These are phyloP conservation scores for Wickerhamomyces sp. DNA, from an alignment of 1,139 yeast species.

Conservation along the genomic window DNA sequence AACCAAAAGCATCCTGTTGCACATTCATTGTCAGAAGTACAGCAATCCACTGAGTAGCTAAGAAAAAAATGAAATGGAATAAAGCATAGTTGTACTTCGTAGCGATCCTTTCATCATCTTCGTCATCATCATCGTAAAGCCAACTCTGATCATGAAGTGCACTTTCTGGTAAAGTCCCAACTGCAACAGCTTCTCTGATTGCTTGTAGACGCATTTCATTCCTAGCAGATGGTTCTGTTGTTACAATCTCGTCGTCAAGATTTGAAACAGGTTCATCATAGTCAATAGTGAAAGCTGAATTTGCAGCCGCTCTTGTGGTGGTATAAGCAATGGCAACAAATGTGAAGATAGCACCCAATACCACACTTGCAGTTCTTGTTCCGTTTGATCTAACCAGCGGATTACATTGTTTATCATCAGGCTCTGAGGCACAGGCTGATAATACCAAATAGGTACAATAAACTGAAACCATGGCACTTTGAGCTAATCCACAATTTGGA, in stretches of 20 bases:
- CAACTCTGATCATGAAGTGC: constrained; percentile 72
- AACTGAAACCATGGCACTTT: constrained; percentile 90
- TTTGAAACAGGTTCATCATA: constrained; percentile 33
- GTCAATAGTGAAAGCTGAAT: constrained; percentile 52
- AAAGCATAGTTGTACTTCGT: constrained; percentile 85
- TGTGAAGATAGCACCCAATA: constrained; percentile 89
- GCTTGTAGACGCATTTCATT: constrained; percentile 85
- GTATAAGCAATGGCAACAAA: constrained; percentile 95
- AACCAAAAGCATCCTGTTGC: constrained; percentile 76
- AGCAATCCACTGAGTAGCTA: constrained; percentile 97
- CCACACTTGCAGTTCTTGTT: constrained; percentile 83
- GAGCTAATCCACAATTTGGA: constrained; percentile 95
- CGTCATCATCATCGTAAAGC: constrained; percentile 43
- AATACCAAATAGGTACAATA: constrained; percentile 90
- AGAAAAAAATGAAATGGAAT: constrained; percentile 85
- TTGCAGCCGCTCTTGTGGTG: constrained; percentile 92
- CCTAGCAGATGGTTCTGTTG: constrained; percentile 54
- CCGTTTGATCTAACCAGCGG: constrained; percentile 87
- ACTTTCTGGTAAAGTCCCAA: constrained; percentile 90
- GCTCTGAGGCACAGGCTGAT: constrained; percentile 95
- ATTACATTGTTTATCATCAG: constrained; percentile 88
- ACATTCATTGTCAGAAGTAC: constrained; percentile 90
- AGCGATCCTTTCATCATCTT: constrained; percentile 43
- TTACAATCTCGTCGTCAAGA: constrained; percentile 27
- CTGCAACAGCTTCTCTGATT: constrained; percentile 87